These are phyloP conservation scores for Lophiotrema nucula DNA, from an alignment of 495 filamentous ascomycete species.

Conservation along the genomic window DNA sequence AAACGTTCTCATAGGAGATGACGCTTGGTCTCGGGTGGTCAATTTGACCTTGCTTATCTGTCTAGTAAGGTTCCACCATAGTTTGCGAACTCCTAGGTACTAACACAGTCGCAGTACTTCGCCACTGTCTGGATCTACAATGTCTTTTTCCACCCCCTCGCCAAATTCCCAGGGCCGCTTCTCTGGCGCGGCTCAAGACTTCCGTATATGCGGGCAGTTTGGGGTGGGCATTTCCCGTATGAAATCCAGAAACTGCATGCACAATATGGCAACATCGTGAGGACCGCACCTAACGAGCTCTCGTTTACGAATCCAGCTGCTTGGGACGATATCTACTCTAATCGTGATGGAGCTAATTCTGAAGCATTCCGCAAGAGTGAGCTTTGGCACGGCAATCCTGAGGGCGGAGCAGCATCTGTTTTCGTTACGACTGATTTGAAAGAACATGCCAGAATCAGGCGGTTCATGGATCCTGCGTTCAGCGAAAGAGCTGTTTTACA, in stretches of 20 bases:
- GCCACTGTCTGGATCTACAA: background rate
- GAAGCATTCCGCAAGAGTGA: constrained; percentile 34
- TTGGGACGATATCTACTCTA: constrained; percentile 39
- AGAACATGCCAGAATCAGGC: constrained; percentile 33
- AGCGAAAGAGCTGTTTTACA: constrained; percentile 34
- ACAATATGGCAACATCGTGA: constrained; percentile 34
- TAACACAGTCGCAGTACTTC: background rate
- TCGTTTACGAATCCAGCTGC: constrained; percentile 33
- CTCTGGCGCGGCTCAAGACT: constrained; percentile 2
- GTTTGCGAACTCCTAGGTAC: background rate
- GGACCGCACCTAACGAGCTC: constrained; percentile 36
- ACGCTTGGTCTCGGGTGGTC: background rate
- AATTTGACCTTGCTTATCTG: background rate
- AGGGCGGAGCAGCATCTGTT: constrained; percentile 26
- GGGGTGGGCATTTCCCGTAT: constrained; percentile 23
- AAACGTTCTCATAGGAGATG: background rate
- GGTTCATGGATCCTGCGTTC: constrained; percentile 34
- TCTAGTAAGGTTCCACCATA: background rate
- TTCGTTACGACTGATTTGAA: constrained; percentile 31
- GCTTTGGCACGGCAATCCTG: constrained; percentile 27
- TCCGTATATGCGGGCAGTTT: constrained; percentile 20
- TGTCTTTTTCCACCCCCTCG: constrained; percentile 3
- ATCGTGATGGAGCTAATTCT: constrained; percentile 13
- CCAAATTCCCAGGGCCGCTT: constrained; percentile 1
- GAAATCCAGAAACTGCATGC: constrained; percentile 34